These are phyloP conservation scores for Beauveria asiatica DNA, from an alignment of 2,329 filamentous ascomycete genomes.

Conservation along the genomic window DNA sequence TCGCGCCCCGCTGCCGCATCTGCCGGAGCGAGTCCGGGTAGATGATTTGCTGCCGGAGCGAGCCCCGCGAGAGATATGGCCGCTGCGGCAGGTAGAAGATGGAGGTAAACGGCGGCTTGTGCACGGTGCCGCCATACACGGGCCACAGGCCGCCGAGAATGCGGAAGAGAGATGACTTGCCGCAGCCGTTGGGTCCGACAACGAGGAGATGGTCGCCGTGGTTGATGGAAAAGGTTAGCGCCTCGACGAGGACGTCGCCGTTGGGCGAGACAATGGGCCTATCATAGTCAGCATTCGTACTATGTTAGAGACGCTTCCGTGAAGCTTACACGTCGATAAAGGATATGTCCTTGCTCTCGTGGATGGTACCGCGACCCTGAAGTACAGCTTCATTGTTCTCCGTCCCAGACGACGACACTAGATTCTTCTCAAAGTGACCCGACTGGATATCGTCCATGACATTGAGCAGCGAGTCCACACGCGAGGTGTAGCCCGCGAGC, in stretches of 20 bases:
- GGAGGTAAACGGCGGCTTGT: conserved; percentile 82
- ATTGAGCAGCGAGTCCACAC: conserved; percentile 80
- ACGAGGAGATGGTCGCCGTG: conserved; percentile 88
- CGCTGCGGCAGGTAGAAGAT: conserved; percentile 98
- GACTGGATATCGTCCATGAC: conserved; percentile 90
- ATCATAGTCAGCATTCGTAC: background rate
- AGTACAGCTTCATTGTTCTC: conserved; percentile 78
- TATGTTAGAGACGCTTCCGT: background rate
- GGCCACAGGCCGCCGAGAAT: conserved; percentile 96
- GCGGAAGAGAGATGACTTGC: conserved; percentile 91
- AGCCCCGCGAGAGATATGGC: conserved; percentile 84
- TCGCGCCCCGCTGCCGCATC: conserved; percentile 77
- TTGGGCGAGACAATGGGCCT: conserved; percentile 89
- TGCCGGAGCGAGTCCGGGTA: conserved; percentile 85
- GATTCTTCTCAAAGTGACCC: conserved; percentile 91
- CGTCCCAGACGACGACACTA: conserved; percentile 79
- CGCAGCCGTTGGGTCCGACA: conserved; percentile 93
- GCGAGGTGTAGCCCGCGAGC: conserved; percentile 87
- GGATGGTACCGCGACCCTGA: conserved; percentile 68
- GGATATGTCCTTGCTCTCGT: conserved; percentile 75
- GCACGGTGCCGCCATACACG: conserved; percentile 87
- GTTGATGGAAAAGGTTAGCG: conserved; percentile 77
- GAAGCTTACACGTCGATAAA: conserved; percentile 66
- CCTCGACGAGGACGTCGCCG: conserved; percentile 80
- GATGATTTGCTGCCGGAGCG: conserved; percentile 91